Base-by-base conservation (phyloP, 441 rosid species). In the Brassica hybrid region DNA sequence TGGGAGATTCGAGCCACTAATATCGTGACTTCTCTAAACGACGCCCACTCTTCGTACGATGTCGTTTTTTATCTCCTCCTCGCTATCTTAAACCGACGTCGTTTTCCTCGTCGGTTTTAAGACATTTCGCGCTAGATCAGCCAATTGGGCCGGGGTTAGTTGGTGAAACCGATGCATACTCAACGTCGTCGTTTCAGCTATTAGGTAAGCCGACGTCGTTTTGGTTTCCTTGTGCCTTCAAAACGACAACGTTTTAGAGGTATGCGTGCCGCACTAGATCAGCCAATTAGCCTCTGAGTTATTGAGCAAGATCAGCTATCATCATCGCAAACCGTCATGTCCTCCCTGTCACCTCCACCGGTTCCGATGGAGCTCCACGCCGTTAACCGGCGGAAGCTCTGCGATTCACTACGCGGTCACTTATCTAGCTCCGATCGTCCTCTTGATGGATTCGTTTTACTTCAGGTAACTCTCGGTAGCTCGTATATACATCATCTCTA, bases 361-460 rank as follows among this genome's bases (percentile, higher is more conserved):
- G 85, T 94, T 6, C 92, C 89, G 1, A 81, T 75, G 93, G 91
- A 91, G 85, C 97, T 94, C 65, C 88, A 92, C 87, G 84, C 65
- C 75, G 65, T 54, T 50, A 94, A 91, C 87, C 86, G 96, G 14
- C 75, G 81, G 68, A 93, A 90, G 86, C 92, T 93, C 74, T 65
- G 87, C 10, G 79, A 45, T 17, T 82, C 88, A 32, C 67, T 94
- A 41, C 87, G 92, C 48, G 80, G 58, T 62, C 78, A 85, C 67
- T 91, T 93, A 76, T 9, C 78, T 68, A 82, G 71, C 6, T 71
- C 85, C 41, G 72, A 87, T 73, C 85, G 86, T 71, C 88, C 94
- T 45, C 86, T 84, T 59, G 81, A 83, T 45, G 97, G 99, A 68
- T 86, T 90, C 81, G 90, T 91, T 56, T 30, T 90, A 13, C 92